These are phyloP conservation scores for Chionographis japonica DNA, from an alignment of 106 monocot species.

Conservation along the genomic window DNA sequence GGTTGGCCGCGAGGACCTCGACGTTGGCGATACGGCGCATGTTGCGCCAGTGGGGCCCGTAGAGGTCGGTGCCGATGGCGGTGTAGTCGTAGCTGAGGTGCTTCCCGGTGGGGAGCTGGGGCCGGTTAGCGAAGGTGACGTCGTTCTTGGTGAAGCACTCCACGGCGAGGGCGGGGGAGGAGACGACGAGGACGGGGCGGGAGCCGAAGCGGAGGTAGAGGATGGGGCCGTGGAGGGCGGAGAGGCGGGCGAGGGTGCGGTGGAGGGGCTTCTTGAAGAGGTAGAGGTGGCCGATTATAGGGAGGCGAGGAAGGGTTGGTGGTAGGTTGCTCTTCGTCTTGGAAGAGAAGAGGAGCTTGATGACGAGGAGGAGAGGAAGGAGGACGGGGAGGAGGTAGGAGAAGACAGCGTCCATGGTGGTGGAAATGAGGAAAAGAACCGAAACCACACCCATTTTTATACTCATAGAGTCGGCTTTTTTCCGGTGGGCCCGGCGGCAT, in stretches of 20 bases:
- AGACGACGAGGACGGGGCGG: constrained; percentile 11
- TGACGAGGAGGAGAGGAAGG: too few species aligned
- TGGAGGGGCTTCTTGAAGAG: constrained; percentile 11
- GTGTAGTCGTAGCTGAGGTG: constrained; percentile 3
- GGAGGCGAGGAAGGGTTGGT: constrained; percentile 1
- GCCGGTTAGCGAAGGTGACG: constrained; percentile 15
- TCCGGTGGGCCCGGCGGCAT: too few species aligned
- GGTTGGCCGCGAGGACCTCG: neutral
- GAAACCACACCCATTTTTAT: too few species aligned
- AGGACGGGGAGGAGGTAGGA: too few species aligned
- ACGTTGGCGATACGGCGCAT: constrained; percentile 13
- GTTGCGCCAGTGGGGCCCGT: constrained; percentile 18
- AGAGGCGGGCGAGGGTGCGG: neutral
- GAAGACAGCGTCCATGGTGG: too few species aligned
- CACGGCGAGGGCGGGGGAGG: constrained; percentile 2
- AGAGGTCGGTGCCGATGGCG: neutral
- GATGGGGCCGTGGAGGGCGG: constrained; percentile 4
- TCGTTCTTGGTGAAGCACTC: constrained; percentile 17
- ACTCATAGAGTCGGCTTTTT: too few species aligned
- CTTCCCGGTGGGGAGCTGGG: neutral
- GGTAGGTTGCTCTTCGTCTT: neutral
- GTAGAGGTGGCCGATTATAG: constrained; percentile 15
- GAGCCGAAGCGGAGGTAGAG: constrained; percentile 16
- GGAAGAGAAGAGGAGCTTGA: too few species aligned
- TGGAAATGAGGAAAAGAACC: too few species aligned